phyloP scores from a whole-genome alignment of 2,329 filamentous ascomycete species.

The Ophiobolus disseminans region DNA sequence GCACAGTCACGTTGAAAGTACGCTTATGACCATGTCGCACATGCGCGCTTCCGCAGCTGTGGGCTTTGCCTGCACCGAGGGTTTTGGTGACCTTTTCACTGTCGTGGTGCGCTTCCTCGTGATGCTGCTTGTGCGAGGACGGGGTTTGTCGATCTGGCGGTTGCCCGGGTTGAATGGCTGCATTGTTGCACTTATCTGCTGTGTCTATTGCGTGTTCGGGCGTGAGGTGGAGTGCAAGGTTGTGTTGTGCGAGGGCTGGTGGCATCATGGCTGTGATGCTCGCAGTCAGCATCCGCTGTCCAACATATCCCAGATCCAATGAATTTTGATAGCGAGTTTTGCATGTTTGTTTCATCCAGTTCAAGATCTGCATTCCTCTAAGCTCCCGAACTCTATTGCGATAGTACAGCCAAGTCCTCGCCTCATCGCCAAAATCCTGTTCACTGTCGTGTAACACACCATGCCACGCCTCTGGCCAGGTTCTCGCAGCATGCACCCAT shows the following conservation, averaged over 20 bases:
- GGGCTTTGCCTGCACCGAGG: background rate
- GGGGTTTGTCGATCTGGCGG: conserved; percentile 5
- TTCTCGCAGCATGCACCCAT: conserved; percentile 33
- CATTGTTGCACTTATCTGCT: conserved; percentile 7
- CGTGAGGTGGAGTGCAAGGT: conserved; percentile 7
- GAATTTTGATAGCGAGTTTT: background rate
- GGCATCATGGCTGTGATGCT: background rate
- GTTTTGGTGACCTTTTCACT: conserved; percentile 3
- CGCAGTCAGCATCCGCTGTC: background rate
- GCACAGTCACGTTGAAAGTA: conserved; percentile 3
- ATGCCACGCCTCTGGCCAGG: conserved; percentile 37
- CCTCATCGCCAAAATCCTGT: conserved; percentile 22
- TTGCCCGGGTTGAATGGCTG: conserved; percentile 7
- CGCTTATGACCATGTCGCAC: conserved; percentile 4
- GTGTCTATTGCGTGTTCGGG: conserved; percentile 5
- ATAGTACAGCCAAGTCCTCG: conserved; percentile 28
- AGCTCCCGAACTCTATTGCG: too few relatives aligned
- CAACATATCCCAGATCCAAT: background rate
- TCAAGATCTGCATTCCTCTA: too few relatives aligned
- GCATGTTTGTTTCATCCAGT: background rate
- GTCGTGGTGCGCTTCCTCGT: conserved; percentile 6
- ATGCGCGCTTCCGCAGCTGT: conserved; percentile 1
- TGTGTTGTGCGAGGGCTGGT: conserved; percentile 4
- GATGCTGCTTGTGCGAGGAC: conserved; percentile 7
- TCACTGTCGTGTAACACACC: conserved; percentile 43